Evolutionary conservation across 352 stramenopile species (phyloP).

Genomic region (Pythium diclinum): DNA sequence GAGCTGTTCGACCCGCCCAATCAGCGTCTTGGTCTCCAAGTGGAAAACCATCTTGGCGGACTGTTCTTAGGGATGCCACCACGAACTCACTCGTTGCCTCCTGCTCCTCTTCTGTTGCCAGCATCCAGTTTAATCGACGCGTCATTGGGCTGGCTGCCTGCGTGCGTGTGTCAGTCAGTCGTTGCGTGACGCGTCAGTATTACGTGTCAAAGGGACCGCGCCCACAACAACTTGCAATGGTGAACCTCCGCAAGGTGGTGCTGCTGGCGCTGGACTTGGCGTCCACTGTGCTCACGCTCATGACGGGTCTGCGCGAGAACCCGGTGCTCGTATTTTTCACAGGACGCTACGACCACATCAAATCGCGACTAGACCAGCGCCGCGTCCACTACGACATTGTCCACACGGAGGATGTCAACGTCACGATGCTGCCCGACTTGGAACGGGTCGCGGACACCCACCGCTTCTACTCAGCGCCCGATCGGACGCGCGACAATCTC

Average conservation of each 20-base stretch:
- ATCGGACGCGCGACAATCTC: conserved; percentile 22
- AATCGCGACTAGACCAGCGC: conserved; percentile 30
- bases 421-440: conserved; percentile 31
- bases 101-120: too few species aligned
- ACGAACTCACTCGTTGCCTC: too few species aligned
- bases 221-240: background rate
- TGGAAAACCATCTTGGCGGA: too few species aligned
- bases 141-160: too few species aligned
- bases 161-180: too few species aligned
- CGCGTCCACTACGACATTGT: conserved; percentile 48
- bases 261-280: background rate
- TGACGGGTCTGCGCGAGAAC: conserved; percentile 52
- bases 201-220: too few species aligned
- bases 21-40: too few species aligned
- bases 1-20: too few species aligned
- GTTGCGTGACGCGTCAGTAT: too few species aligned
- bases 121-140: too few species aligned
- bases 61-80: too few species aligned
- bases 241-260: background rate
- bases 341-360: conserved; percentile 48
- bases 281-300: conserved; percentile 20
- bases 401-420: conserved; percentile 32
- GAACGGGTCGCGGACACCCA: conserved; percentile 28
- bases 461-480: conserved; percentile 29
- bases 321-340: conserved; percentile 43